These are phyloP conservation scores for Vitis hybrid DNA, from an alignment of 177 flowering plant species.

Conservation along the genomic window DNA sequence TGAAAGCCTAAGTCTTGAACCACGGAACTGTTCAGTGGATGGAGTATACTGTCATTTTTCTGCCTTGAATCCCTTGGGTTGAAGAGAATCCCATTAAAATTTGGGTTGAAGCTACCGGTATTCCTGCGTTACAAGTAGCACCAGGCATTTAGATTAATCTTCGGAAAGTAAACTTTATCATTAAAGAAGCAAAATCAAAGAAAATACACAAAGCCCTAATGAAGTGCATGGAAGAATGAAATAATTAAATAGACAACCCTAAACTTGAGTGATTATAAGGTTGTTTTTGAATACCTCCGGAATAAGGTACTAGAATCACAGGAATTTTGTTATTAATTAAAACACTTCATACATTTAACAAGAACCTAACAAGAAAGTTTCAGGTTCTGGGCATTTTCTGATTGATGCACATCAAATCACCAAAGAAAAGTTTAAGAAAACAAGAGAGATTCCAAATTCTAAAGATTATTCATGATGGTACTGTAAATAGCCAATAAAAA, in stretches of 20 bases:
- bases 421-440: neutral
- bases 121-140: conserved; percentile 31
- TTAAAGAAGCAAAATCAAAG: too few species aligned
- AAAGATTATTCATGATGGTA: conserved; percentile 12
- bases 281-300: too few species aligned
- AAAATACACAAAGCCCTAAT: neutral
- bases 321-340: too few species aligned
- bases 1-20: conserved; percentile 46
- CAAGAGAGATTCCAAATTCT: conserved; percentile 11
- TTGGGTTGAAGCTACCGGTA: conserved; percentile 14
- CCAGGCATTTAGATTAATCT: too few species aligned
- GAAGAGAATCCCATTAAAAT: conserved; percentile 19
- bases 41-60: conserved; percentile 21
- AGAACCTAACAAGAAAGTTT: neutral
- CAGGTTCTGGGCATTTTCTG: conserved; percentile 12
- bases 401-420: conserved; percentile 28
- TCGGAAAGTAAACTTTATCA: too few species aligned
- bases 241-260: neutral
- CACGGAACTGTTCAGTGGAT: conserved; percentile 37
- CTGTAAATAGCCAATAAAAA: neutral
- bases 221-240: neutral
- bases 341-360: neutral
- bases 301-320: neutral
- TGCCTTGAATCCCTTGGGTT: conserved; percentile 29
- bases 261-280: too few species aligned